A percentile compares a stretch with the other conserved stretches of the same genome.
Evolutionary conservation across 2,329 filamentous ascomycete species (phyloP).

Genomic region (Arthrobotrys conoides): DNA sequence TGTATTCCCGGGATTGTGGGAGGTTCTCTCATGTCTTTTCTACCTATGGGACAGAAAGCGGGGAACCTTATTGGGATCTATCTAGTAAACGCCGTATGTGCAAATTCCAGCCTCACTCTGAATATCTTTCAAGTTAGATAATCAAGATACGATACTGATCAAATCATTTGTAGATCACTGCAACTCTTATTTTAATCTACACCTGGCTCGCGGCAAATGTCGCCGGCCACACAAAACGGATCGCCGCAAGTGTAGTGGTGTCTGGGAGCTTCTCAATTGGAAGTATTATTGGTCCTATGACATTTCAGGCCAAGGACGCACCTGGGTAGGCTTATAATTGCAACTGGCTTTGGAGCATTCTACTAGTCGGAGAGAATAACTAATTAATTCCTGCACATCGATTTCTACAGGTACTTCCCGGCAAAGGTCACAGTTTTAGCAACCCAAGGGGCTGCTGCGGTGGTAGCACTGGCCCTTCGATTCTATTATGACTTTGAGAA

Average conservation of each 20-base stretch:
- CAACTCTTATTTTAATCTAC: conserved; percentile 67
- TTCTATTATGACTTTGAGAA: conserved; percentile 63
- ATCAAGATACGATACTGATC: not conserved
- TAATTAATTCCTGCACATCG: not conserved
- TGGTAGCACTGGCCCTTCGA: conserved; percentile 64
- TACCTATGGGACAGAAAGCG: conserved; percentile 68
- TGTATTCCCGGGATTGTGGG: conserved; percentile 70
- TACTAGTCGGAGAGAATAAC: not conserved
- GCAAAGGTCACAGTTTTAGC: conserved; percentile 73
- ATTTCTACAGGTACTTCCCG: conserved; percentile 65
- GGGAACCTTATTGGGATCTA: conserved; percentile 71
- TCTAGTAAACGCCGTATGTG: conserved; percentile 70
- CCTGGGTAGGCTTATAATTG: conserved; percentile 67
- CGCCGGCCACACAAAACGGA: conserved; percentile 71
- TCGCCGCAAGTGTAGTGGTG: conserved; percentile 70
- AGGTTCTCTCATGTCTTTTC: conserved; percentile 72
- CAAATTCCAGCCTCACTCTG: not conserved
- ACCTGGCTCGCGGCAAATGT: conserved; percentile 70
- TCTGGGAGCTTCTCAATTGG: conserved; percentile 71
- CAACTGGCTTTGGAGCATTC: not conserved
- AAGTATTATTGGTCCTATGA: conserved; percentile 74
- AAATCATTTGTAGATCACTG: conserved; percentile 64
- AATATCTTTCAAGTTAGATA: not conserved
- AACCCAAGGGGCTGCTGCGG: conserved; percentile 66
- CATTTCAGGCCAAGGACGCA: conserved; percentile 71